A percentile compares a stretch with the other conserved stretches of the same genome.
These are phyloP conservation scores for Trichoderma sp. DNA, from an alignment of 2,329 filamentous ascomycete genomes.

Conservation along the genomic window DNA sequence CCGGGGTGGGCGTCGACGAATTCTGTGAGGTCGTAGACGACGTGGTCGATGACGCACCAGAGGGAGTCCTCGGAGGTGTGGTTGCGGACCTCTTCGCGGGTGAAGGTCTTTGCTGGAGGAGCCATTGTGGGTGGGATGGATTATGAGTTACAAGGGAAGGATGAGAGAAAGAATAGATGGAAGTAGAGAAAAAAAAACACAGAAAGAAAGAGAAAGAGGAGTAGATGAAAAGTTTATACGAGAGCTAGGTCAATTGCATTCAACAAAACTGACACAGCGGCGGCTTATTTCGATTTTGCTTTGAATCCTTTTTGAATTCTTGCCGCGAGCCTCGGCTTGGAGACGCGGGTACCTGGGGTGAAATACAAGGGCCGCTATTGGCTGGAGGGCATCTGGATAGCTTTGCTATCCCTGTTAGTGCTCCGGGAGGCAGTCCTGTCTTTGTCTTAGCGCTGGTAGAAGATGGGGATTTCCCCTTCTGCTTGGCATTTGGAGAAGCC, in stretches of 20 bases:
- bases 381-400: background rate
- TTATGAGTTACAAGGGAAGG: background rate
- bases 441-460: background rate
- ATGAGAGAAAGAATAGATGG: background rate
- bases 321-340: constrained; percentile 22
- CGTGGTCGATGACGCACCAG: constrained; percentile 85
- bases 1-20: constrained; percentile 86
- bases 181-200: background rate
- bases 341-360: constrained; percentile 7
- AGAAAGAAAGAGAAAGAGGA: background rate
- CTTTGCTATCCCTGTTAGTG: background rate
- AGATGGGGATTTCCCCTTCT: background rate
- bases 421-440: background rate
- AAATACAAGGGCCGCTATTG: constrained; percentile 17
- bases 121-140: constrained; percentile 38
- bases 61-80: constrained; percentile 76
- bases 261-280: background rate
- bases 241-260: constrained; percentile 14
- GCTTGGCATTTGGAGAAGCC: background rate
- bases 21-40: constrained; percentile 84
- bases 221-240: background rate
- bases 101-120: constrained; percentile 54
- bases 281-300: background rate
- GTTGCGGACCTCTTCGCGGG: constrained; percentile 70
- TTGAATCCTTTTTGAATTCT: background rate